A percentile compares a stretch with the other conserved stretches of the same genome.
phyloP scores from a whole-genome alignment of 2,329 filamentous ascomycete genomes.

The Thielaviopsis populi region DNA sequence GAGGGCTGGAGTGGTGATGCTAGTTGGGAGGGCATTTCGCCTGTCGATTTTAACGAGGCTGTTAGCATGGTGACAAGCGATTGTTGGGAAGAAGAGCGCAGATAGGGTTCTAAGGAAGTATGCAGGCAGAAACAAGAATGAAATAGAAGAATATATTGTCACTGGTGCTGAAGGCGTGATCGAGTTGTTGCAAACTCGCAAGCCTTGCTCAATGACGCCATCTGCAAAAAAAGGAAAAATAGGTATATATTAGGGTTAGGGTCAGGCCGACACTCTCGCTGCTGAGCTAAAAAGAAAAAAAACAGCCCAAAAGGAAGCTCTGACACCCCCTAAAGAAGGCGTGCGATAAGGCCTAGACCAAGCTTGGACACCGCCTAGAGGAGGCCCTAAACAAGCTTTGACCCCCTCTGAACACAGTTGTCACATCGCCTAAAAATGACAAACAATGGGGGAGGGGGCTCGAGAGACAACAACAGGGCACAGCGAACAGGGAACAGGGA shows the following conservation, averaged over 20 bases:
- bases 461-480: not conserved
- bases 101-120: not conserved
- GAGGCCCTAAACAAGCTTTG: not conserved
- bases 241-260: not conserved
- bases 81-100: not conserved
- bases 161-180: not conserved
- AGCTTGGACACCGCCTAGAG: not conserved
- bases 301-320: not conserved
- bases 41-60: not conserved
- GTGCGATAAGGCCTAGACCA: not conserved
- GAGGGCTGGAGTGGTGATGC: not conserved
- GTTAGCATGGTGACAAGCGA: not conserved
- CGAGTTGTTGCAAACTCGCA: not conserved
- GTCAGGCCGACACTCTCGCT: not conserved
- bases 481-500: not conserved
- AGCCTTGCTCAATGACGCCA: constrained; percentile 5
- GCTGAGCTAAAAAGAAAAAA: not conserved
- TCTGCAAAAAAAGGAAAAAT: constrained; percentile 1
- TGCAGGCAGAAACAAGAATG: not conserved
- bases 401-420: not conserved
- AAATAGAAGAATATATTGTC: not conserved
- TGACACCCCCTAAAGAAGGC: not conserved
- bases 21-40: not conserved
- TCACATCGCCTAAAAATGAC: not conserved
- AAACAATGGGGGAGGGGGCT: not conserved